Evolutionary conservation across 768 basidiomycete species (phyloP).

Genomic region (Leccinum variicolor): DNA sequence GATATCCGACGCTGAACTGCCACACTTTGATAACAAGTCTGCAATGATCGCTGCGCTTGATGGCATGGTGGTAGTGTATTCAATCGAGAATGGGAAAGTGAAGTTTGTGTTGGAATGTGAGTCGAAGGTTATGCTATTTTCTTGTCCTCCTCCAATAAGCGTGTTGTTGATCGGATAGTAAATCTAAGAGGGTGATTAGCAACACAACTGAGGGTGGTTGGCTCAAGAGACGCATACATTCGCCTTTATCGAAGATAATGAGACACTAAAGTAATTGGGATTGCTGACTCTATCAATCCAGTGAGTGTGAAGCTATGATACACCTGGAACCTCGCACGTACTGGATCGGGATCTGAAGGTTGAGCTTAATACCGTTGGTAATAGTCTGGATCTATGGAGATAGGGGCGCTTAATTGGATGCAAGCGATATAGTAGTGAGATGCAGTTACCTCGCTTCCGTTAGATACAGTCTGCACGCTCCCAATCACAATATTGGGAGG

Average conservation of each 20-base stretch:
- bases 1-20: conserved; percentile 46
- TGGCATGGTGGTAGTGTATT: conserved; percentile 54
- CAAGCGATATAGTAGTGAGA: neutral
- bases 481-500: conserved; percentile 69
- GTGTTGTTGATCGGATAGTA: conserved; percentile 75
- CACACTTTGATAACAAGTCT: conserved; percentile 65
- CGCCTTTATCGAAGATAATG: conserved; percentile 61
- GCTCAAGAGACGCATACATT: conserved; percentile 38
- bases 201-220: neutral
- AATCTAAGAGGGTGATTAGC: conserved; percentile 40
- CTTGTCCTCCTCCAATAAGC: conserved; percentile 58
- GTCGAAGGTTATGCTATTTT: conserved; percentile 44
- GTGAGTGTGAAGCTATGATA: conserved; percentile 1
- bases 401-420: conserved; percentile 16
- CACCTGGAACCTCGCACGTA: conserved; percentile 31
- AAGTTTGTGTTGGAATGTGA: conserved; percentile 59
- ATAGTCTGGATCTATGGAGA: conserved; percentile 35
- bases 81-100: conserved; percentile 71
- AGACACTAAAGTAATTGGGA: conserved; percentile 76
- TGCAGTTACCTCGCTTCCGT: conserved; percentile 45
- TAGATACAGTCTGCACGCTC: conserved; percentile 35
- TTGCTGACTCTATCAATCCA: conserved; percentile 58
- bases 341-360: conserved; percentile 66
- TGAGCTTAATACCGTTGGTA: conserved; percentile 48
- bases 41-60: conserved; percentile 52